Conservation (phyloP, 257 asterid genomes). For the Solanum sitiens region DNA sequence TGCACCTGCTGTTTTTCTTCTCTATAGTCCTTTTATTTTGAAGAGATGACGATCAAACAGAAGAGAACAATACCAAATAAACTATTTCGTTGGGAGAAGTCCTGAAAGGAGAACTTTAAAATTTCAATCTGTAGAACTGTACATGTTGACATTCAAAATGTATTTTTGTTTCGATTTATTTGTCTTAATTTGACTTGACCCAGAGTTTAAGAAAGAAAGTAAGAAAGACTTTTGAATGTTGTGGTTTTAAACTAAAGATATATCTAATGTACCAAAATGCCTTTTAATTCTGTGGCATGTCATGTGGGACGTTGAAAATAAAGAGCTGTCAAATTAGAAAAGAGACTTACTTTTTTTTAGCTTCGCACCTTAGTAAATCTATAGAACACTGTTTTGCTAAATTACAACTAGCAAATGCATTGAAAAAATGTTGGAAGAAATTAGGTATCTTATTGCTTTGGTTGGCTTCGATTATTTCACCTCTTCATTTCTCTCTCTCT, state of each 20-base stretch:
- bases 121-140: not conserved
- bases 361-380: not conserved
- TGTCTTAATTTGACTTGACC: not conserved
- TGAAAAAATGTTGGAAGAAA: not conserved
- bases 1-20: not conserved
- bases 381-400: not conserved
- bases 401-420: not conserved
- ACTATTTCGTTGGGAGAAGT: not conserved
- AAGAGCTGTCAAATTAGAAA: not conserved
- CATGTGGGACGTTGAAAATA: not conserved
- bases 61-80: not conserved
- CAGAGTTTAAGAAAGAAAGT: not conserved
- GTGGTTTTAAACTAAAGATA: not conserved
- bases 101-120: not conserved
- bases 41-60: not conserved
- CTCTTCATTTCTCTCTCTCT: not conserved
- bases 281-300: not conserved
- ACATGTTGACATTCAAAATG: too few species aligned
- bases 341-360: not conserved
- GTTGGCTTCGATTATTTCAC: not conserved
- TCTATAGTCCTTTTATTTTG: not conserved
- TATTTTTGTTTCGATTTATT: not conserved
- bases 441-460: not conserved
- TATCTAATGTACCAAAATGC: not conserved
- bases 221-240: not conserved